phyloP scores from a whole-genome alignment of 345 rosid genomes.

The Firmiana major region DNA sequence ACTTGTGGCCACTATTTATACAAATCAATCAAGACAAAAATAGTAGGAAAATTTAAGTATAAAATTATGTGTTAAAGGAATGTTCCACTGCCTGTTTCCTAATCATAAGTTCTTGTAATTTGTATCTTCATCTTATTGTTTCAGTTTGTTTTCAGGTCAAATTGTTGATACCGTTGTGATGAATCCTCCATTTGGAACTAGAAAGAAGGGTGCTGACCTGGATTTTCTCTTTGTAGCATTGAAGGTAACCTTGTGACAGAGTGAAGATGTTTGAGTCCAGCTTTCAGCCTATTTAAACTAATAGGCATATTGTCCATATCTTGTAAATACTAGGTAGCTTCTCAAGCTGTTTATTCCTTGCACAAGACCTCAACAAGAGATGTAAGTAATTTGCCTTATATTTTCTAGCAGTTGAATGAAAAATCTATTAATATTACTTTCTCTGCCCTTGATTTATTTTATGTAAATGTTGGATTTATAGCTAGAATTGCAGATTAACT shows the following conservation, averaged over 20 bases:
- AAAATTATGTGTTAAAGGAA: not conserved
- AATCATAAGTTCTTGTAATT: not conserved
- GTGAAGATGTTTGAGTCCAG: constrained; percentile 12
- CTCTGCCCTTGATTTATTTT: not conserved
- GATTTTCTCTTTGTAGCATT: constrained; percentile 70
- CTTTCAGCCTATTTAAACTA: not conserved
- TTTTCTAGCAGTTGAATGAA: no score
- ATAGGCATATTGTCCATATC: not conserved
- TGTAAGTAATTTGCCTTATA: constrained; percentile 30
- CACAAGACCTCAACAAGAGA: constrained; percentile 98
- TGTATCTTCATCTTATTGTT: not conserved
- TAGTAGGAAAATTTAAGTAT: not conserved
- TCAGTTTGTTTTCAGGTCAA: constrained; percentile 36
- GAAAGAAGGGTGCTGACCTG: constrained; percentile 90
- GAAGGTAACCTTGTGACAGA: constrained; percentile 37
- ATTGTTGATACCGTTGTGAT: constrained; percentile 77
- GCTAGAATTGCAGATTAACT: not conserved
- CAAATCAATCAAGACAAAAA: not conserved
- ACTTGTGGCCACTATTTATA: not conserved
- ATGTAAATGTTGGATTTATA: not conserved
- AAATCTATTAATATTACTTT: not conserved
- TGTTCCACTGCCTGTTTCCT: not conserved
- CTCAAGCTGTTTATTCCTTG: constrained; percentile 88
- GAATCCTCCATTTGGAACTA: constrained; percentile 98
- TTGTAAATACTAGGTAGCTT: constrained; percentile 53